Evolutionary conservation across 495 filamentous ascomycete species (phyloP), one percentile per base, ranked within the genome.

Genomic region (Tuber calosporum): DNA sequence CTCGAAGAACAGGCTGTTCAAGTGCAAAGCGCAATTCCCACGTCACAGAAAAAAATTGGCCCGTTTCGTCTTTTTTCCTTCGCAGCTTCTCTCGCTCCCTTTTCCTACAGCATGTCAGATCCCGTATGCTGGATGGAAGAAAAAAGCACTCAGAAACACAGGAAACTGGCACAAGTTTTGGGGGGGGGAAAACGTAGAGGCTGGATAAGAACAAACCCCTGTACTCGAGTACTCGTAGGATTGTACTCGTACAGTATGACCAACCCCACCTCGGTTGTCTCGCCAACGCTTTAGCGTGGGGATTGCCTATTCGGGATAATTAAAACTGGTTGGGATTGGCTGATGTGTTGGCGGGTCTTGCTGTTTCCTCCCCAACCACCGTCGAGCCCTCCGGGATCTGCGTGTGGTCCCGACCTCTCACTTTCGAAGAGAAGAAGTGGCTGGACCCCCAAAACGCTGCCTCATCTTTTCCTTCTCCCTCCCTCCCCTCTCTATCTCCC

Each of bases 201-300:
- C 68, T 78, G 76, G 75, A 58, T n/a, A 38, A 48, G 62, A 69
- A 73, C 42, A 20, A 22, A 78, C 72, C 74, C 76, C 67, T 78
- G 76, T 67, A n/a, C n/a, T n/a, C n/a, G n/a, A n/a, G n/a, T n/a
- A n/a, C n/a, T n/a, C n/a, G n/a, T n/a, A n/a, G n/a, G n/a, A n/a
- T n/a, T n/a, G n/a, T n/a, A n/a, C n/a, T n/a, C n/a, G n/a, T n/a
- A n/a, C n/a, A n/a, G n/a, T n/a, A n/a, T n/a, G n/a, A 13, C 69
- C 41, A 72, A 77, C 48, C 74, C 66, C 74, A 73, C 75, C 70
- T 53, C 68, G 30, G 76, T 77, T 78, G 75, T 73, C 76, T 78
- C 76, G 76, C 74, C 76, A 78, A 78, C 76, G 70, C 72, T 68
- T 37, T 68, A 70, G 75, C 74, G 58, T 73, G 76, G 71, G 19